Evolutionary conservation across 371 early-diverging fungal genomes (phyloP), one percentile per base, ranked within the genome.

Genomic region (Mucor indicus): DNA sequence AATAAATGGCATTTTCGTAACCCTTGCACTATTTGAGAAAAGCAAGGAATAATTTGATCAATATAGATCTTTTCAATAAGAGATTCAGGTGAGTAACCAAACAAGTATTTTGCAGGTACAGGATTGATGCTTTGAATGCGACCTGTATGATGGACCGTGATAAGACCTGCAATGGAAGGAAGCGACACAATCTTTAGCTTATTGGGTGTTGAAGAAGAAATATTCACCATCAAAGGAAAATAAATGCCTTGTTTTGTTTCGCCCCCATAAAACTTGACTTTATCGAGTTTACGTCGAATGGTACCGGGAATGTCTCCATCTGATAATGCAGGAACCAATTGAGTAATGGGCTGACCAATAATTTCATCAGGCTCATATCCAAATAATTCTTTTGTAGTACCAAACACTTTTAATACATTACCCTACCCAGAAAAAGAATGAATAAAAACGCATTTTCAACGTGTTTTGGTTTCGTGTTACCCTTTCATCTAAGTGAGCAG

Each of bases 21-120:
- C 1, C 60, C 55, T 10, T 21, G 20, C 4, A 63, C 50, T 3
- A 70, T 51, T 0, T 33, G 46, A 6, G 80, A 69, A 40, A 85
- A 83, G 39, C 83, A 77, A 1, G 86, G 87, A 23, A 87, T 55
- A 30, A 86, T 50, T 17, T 73, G 64, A 17, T 70, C 67, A 42
- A 87, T 79, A 15, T 73, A 57, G 43, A 66, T 52, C 13, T 60
- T 69, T 24, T 80, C 80, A 1, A 73, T 70, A 25, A 85, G 62
- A 2, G 59, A 55, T 6, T 67, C 65, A 1, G 74, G 55, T 0
- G 72, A 60, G 47, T 76, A 78, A 17, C 86, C 86, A 69, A 87
- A 86, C 5, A 87, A 63, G 44, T 85, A 87, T 57, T 86, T 85
- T 24, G 84, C 78, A 23, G 87, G 84, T 7, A 83, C 85, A 9